Evolutionary conservation across 495 filamentous ascomycete genomes (phyloP).

Genomic region (Aspergillus avenaceus): DNA sequence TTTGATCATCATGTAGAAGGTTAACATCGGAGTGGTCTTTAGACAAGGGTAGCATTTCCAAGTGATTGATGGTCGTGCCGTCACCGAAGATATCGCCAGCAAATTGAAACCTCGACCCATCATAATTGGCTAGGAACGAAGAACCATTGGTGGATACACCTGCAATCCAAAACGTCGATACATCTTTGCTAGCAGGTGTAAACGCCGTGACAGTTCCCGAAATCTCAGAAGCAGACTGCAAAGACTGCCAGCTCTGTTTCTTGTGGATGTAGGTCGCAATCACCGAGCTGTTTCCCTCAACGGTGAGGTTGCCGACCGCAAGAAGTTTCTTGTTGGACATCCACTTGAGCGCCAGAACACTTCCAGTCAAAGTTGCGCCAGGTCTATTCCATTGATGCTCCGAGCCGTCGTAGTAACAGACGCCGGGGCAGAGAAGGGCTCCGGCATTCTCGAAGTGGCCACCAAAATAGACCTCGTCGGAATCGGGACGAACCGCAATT

Average conservation of each 20-base stretch:
- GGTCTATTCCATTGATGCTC: conserved; percentile 73
- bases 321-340: conserved; percentile 61
- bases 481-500: conserved; percentile 62
- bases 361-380: conserved; percentile 64
- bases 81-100: conserved; percentile 54
- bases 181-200: conserved; percentile 62
- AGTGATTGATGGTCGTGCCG: conserved; percentile 65
- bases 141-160: conserved; percentile 64
- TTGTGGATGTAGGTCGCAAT: conserved; percentile 72
- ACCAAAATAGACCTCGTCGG: conserved; percentile 75
- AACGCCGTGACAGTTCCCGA: conserved; percentile 78
- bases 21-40: conserved; percentile 59
- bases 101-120: conserved; percentile 55
- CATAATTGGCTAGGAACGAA: conserved; percentile 74
- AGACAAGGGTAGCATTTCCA: conserved; percentile 74
- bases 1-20: conserved; percentile 60
- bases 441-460: conserved; percentile 80
- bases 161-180: conserved; percentile 72
- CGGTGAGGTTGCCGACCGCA: conserved; percentile 69
- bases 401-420: conserved; percentile 72
- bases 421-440: conserved; percentile 70
- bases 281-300: conserved; percentile 59
- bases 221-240: conserved; percentile 52
- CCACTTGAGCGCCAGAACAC: conserved; percentile 71
- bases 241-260: conserved; percentile 57